phyloP scores from a whole-genome alignment of 768 basidiomycete species.

The Leucocoprinus sp. region DNA sequence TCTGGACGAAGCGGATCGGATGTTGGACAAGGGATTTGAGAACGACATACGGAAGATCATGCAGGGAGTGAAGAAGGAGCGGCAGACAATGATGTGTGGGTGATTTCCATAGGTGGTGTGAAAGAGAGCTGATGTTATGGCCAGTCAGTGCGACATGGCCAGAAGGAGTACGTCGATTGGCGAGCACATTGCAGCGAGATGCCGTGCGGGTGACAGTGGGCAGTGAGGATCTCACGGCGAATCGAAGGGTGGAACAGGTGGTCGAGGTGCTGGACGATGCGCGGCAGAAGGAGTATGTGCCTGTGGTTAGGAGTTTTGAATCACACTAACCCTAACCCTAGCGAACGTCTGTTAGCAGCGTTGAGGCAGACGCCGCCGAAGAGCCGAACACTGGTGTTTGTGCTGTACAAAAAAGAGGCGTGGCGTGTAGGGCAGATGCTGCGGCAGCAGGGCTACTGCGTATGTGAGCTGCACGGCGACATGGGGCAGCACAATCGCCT shows the following conservation, averaged over 20 bases:
- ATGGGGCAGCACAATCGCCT: no score
- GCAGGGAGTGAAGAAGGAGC: constrained; percentile 52
- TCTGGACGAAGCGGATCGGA: constrained; percentile 95
- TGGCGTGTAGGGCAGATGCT: constrained; percentile 82
- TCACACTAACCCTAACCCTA: constrained; percentile 20
- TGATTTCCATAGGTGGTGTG: no score
- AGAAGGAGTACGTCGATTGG: constrained; percentile 82
- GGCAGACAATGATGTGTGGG: constrained; percentile 94
- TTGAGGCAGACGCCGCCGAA: no score
- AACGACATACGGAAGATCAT: constrained; percentile 95
- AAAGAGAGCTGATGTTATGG: no score
- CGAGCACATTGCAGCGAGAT: constrained; percentile 75
- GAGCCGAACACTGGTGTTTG: constrained; percentile 86
- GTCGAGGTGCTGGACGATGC: constrained; percentile 89
- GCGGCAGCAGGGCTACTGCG: constrained; percentile 61
- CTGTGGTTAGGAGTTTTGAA: no score
- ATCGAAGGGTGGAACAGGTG: constrained; percentile 85
- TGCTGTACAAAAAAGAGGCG: constrained; percentile 96
- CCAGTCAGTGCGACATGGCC: constrained; percentile 99
- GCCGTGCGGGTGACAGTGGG: constrained; percentile 92
- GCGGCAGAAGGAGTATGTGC: constrained; percentile 79
- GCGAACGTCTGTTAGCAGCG: constrained; percentile 50
- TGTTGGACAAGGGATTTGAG: constrained; percentile 98
- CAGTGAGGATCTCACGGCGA: constrained; percentile 90
- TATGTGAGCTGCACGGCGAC: constrained; percentile 85